These are phyloP conservation scores for Teratosphaeria destructans DNA, from an alignment of 2,329 filamentous ascomycete species.

Conservation along the genomic window DNA sequence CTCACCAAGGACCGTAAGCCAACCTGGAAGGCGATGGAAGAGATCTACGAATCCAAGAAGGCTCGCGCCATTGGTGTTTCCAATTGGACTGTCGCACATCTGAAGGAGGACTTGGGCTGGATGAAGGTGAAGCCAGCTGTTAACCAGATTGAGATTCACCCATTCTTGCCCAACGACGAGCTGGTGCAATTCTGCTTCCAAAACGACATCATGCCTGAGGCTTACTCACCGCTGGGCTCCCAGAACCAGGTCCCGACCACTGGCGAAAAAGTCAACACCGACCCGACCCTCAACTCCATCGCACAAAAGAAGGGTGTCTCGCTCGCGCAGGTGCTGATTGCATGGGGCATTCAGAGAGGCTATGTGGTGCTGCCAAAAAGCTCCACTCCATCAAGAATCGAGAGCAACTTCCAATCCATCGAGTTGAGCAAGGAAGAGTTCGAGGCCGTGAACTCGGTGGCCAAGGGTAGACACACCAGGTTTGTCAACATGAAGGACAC, in stretches of 20 bases:
- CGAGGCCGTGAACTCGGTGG: conserved; percentile 51
- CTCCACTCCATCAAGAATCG: conserved; percentile 54
- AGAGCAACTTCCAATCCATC: conserved; percentile 57
- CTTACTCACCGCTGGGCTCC: conserved; percentile 51
- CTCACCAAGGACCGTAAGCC: conserved; percentile 57
- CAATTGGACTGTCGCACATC: conserved; percentile 38
- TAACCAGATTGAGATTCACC: conserved; percentile 43
- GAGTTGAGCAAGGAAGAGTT: conserved; percentile 46
- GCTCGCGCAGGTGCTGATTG: conserved; percentile 52
- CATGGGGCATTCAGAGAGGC: conserved; percentile 56
- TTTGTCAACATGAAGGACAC: conserved; percentile 79
- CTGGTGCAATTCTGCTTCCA: conserved; percentile 48
- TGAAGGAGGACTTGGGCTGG: conserved; percentile 35
- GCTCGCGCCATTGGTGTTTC: conserved; percentile 44
- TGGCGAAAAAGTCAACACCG: conserved; percentile 54
- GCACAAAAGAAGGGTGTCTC: conserved; percentile 48
- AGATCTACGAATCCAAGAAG: conserved; percentile 44
- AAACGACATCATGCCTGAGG: conserved; percentile 46
- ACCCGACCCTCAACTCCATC: conserved; percentile 49
- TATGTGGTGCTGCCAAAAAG: conserved; percentile 62
- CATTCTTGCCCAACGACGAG: conserved; percentile 51
- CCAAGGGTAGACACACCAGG: conserved; percentile 54
- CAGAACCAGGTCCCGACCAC: conserved; percentile 60
- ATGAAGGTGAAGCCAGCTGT: conserved; percentile 32
- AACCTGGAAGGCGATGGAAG: conserved; percentile 54